These are phyloP conservation scores for Murraya koenigii DNA, from an alignment of 345 rosid species.

Conservation along the genomic window DNA sequence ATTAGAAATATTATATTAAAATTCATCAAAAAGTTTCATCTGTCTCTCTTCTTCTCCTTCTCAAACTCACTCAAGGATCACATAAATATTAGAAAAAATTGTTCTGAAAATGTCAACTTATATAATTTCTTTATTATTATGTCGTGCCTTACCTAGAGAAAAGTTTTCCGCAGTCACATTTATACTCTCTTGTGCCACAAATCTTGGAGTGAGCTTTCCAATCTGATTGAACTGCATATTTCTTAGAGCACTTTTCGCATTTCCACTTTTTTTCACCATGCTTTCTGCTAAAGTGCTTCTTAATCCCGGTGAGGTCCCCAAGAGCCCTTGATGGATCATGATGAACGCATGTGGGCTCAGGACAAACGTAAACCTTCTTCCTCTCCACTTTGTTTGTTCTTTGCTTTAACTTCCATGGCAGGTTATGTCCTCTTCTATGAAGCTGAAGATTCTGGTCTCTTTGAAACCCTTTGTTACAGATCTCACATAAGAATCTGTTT, in stretches of 20 bases:
- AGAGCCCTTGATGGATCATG: constrained; percentile 63
- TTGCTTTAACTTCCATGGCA: constrained; percentile 70
- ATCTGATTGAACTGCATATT: constrained; percentile 64
- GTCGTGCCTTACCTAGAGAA: constrained; percentile 47
- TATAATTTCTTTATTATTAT: not conserved
- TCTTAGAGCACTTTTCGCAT: constrained; percentile 58
- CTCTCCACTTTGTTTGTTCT: constrained; percentile 44
- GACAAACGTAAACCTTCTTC: constrained; percentile 59
- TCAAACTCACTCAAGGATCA: not conserved
- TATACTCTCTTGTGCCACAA: constrained; percentile 64
- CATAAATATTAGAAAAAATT: not conserved
- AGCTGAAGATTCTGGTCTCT: constrained; percentile 75
- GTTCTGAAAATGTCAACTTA: not conserved
- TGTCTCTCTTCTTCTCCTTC: not conserved
- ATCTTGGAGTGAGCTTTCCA: constrained; percentile 69
- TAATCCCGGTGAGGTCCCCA: constrained; percentile 67
- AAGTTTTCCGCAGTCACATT: constrained; percentile 59
- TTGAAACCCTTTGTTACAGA: constrained; percentile 63
- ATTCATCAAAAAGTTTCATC: not conserved
- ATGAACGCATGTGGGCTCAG: constrained; percentile 51
- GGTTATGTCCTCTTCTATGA: constrained; percentile 64
- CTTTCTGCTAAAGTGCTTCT: constrained; percentile 59
- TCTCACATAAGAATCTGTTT: constrained; percentile 57
- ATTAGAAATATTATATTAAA: not conserved
- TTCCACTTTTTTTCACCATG: constrained; percentile 73